Conservation (phyloP, 1,284 basidiomycete genomes). For the Leccinum pseudoinsigne region DNA sequence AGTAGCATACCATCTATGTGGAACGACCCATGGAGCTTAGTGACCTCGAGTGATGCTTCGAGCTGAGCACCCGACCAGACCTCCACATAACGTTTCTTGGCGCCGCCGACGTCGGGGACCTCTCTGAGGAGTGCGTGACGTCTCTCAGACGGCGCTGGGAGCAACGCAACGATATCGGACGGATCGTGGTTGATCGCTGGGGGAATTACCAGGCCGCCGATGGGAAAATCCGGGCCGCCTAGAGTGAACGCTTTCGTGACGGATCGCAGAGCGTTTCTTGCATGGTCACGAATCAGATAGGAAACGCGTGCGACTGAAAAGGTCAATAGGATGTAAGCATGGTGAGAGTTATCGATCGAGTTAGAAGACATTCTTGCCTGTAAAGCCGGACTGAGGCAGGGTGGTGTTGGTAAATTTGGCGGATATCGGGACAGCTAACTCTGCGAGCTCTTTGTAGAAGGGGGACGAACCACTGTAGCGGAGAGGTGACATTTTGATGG, state of each 20-base stretch:
- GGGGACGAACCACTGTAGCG: constrained; percentile 20
- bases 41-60: constrained; percentile 52
- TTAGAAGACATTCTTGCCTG: background rate
- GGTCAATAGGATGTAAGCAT: background rate
- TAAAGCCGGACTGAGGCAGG: background rate
- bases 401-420: constrained; percentile 20
- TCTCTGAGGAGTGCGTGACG: constrained; percentile 51
- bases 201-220: constrained; percentile 19
- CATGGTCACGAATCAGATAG: constrained; percentile 48
- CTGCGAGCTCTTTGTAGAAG: constrained; percentile 43
- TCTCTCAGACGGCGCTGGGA: constrained; percentile 45
- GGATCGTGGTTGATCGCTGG: constrained; percentile 38
- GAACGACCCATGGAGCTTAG: constrained; percentile 58
- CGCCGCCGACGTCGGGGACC: constrained; percentile 23
- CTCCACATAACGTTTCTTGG: constrained; percentile 58
- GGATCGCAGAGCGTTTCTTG: constrained; percentile 46
- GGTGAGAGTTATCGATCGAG: background rate
- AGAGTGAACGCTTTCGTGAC: constrained; percentile 44
- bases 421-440: constrained; percentile 38
- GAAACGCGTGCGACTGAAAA: constrained; percentile 43
- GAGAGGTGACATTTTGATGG: constrained; percentile 21
- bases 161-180: constrained; percentile 43
- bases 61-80: constrained; percentile 51
- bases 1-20: constrained; percentile 54
- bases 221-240: background rate